Evolutionary conservation across 306 rosid genomes (phyloP), one percentile per base, ranked within the genome.

Genomic region (Lagenaria siceraria): DNA sequence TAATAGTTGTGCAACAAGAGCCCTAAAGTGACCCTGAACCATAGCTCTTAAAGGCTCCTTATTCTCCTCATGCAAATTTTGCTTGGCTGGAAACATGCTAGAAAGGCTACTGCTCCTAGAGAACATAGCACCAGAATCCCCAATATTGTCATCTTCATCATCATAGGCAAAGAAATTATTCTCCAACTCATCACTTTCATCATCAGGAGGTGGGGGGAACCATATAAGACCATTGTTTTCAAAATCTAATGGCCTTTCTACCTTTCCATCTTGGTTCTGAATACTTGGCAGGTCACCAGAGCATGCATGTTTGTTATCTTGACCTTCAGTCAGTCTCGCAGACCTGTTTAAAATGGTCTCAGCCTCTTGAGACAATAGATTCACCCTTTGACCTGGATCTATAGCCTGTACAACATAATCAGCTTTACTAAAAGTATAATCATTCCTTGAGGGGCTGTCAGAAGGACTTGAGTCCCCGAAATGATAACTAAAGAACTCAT

Each of bases 21-120:
- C 97, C 87, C 90, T 88, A 85, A 92, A 95, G 88, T 95, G 97
- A 77, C 97, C 93, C 49, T 89, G 92, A 29, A 95, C 89, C 80
- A 88, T 95, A 79, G 88, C 86, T 85, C 35, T 86, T 62, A 95
- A 87, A 48, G 97, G 96, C 80, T 95, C 99, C 82, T 88, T 87
- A 88, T 84, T 90, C 77, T 80, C 96, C 75, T 85, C 96, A 40
- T 84, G 86, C 27, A 83, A 89, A 76, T 89, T 91, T 84, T 86
- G 91, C 87, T 89, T 92, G 69, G 88, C 84, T 29, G 93, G 90
- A 87, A 92, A 95, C 75, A 79, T 68, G 82, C 71, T 80, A 78
- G 93, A 81, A 73, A 95, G 85, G 86, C 97, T 88, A 83, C 91
- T 84, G 73, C 91, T 90, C 59, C 90, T 81, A 60, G 97, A 80